phyloP scores from a whole-genome alignment of 306 rosid species.

The Gastrolobium bilobum region DNA sequence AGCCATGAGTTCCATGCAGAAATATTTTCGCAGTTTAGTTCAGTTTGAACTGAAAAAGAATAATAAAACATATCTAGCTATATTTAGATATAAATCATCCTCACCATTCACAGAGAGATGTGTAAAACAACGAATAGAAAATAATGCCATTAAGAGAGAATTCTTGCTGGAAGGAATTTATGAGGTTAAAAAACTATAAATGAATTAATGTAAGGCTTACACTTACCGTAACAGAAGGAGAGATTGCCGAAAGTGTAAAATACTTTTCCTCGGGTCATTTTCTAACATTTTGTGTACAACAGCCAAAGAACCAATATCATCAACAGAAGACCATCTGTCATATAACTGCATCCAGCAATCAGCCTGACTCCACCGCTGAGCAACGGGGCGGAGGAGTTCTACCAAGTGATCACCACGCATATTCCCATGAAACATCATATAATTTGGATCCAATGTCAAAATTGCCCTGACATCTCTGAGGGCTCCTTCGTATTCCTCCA shows the following conservation, averaged over 20 bases:
- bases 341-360: conserved; percentile 94
- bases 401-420: conserved; percentile 76
- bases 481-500: conserved; percentile 81
- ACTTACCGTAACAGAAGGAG: no score
- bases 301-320: conserved; percentile 91
- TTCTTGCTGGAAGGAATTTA: conserved; percentile 14
- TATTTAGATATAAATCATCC: conserved; percentile 20
- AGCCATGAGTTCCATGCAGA: conserved; percentile 29
- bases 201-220: no score
- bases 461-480: conserved; percentile 86
- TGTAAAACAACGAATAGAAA: conserved; percentile 12
- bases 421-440: conserved; percentile 77
- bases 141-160: conserved; percentile 26
- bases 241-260: no score
- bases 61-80: conserved; percentile 3
- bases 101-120: conserved; percentile 8
- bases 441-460: conserved; percentile 82
- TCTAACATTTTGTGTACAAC: conserved; percentile 79
- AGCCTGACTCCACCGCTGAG: conserved; percentile 78
- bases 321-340: conserved; percentile 88
- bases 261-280: no score
- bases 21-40: conserved; percentile 31
- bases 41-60: conserved; percentile 29
- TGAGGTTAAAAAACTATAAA: not conserved
- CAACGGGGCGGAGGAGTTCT: conserved; percentile 74